Percentiles rank a stretch among this genome's conserved stretches.
phyloP scores from a whole-genome alignment of 352 stramenopile species.

The Phytophthora vignae region DNA sequence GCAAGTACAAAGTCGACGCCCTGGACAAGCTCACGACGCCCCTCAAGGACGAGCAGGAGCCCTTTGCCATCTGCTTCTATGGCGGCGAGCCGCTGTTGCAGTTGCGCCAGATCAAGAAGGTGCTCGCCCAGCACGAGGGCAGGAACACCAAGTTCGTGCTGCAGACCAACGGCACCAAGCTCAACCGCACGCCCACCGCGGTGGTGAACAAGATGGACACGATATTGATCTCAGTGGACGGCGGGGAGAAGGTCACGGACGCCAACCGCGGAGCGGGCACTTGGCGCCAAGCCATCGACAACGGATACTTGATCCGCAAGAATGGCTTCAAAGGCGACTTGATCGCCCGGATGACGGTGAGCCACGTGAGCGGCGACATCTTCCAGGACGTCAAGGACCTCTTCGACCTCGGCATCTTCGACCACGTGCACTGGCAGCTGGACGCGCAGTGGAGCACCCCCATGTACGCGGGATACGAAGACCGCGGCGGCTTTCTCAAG shows the following conservation, averaged over 20 bases:
- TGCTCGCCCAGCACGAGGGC: conserved; percentile 41
- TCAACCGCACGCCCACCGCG: conserved; percentile 38
- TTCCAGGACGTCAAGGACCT: conserved; percentile 51
- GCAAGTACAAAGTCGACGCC: conserved; percentile 32
- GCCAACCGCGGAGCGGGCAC: conserved; percentile 38
- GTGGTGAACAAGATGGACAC: conserved; percentile 45
- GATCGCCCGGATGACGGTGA: conserved; percentile 51
- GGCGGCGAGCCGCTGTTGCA: conserved; percentile 46
- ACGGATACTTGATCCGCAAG: conserved; percentile 43
- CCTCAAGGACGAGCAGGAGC: conserved; percentile 29
- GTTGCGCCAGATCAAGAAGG: conserved; percentile 46
- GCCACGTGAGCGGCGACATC: conserved; percentile 40
- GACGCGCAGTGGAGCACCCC: conserved; percentile 49
- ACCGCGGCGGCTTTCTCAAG: conserved; percentile 36
- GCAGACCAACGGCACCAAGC: conserved; percentile 49
- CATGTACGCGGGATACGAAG: conserved; percentile 39
- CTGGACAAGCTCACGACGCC: conserved; percentile 30
- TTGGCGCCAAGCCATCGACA: conserved; percentile 48
- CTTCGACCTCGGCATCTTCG: conserved; percentile 37
- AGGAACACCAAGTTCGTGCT: conserved; percentile 31
- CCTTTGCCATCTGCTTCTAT: conserved; percentile 50
- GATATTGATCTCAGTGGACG: conserved; percentile 49
- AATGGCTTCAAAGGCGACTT: conserved; percentile 45
- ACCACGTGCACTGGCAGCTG: conserved; percentile 52
- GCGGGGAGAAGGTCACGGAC: conserved; percentile 42